phyloP scores from a whole-genome alignment of 345 rosid species.

The Trapa bicornis region DNA sequence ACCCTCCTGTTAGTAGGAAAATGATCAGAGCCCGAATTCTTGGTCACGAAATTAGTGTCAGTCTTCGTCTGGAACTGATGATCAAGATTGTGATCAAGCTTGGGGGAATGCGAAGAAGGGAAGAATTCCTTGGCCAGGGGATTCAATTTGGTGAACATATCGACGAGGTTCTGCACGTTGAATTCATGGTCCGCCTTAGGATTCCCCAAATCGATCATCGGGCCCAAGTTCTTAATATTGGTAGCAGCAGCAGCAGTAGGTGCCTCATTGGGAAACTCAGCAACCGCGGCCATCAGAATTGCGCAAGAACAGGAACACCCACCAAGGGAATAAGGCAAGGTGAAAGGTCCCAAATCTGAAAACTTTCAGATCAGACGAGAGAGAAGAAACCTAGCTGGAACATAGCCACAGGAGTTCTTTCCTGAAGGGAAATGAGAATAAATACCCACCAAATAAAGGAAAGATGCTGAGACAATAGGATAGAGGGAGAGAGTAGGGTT shows the following conservation, averaged over 20 bases:
- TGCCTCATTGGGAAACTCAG: conserved; percentile 41
- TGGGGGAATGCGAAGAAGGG: conserved; percentile 37
- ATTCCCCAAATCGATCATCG: conserved; percentile 18
- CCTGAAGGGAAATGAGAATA: conserved; percentile 1
- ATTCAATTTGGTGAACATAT: conserved; percentile 72
- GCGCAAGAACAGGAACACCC: conserved; percentile 3
- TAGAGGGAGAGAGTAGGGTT: background rate
- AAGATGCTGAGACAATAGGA: background rate
- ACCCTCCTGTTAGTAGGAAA: conserved; percentile 29
- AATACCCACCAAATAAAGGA: conserved; percentile 2
- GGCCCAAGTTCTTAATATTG: conserved; percentile 19
- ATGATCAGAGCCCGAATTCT: conserved; percentile 19
- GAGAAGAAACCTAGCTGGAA: background rate
- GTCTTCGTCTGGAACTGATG: conserved; percentile 8
- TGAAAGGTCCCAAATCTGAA: background rate
- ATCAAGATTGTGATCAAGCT: background rate
- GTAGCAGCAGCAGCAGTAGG: conserved; percentile 21
- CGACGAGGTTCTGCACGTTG: conserved; percentile 59
- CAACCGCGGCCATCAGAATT: conserved; percentile 53
- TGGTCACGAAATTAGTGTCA: conserved; percentile 17
- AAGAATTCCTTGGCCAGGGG: conserved; percentile 78
- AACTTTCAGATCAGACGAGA: conserved; percentile 1
- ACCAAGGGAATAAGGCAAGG: background rate
- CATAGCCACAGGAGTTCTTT: background rate
- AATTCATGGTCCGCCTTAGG: conserved; percentile 38